Conservation (phyloP, 208 protist species). For the Trypanosomatidae sp. region DNA sequence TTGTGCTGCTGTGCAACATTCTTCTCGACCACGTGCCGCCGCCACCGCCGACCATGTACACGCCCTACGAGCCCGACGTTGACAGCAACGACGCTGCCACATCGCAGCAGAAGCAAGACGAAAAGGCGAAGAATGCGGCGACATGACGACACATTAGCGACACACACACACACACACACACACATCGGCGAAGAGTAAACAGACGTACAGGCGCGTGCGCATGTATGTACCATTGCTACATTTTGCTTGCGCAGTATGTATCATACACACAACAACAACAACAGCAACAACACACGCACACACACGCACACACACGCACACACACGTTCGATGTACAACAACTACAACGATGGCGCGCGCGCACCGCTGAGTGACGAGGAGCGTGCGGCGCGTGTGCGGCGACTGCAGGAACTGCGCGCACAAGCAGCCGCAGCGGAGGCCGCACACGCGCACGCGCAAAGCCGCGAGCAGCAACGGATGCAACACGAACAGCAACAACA, state of each 20-base stretch:
- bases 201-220: too few relatives aligned
- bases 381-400: slow-evolving; percentile 28
- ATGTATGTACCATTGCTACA: too few relatives aligned
- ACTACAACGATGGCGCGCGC: neutral
- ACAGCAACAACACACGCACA: neutral
- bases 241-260: too few relatives aligned
- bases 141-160: too few relatives aligned
- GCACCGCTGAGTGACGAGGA: slow-evolving; percentile 29
- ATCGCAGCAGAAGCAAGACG: too few relatives aligned
- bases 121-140: too few relatives aligned
- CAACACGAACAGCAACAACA: slow-evolving; percentile 3
- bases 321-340: too few relatives aligned
- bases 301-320: too few relatives aligned
- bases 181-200: neutral
- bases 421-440: slow-evolving; percentile 3
- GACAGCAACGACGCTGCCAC: too few relatives aligned
- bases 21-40: slow-evolving; percentile 47
- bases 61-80: too few relatives aligned
- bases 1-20: slow-evolving; percentile 36
- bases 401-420: slow-evolving; percentile 19
- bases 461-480: neutral
- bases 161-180: neutral
- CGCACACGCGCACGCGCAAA: neutral
- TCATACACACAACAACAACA: slow-evolving; percentile 3
- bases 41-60: slow-evolving; percentile 48